Conservation (phyloP, 805 yeast species). For the Kodamaea sagamina region DNA sequence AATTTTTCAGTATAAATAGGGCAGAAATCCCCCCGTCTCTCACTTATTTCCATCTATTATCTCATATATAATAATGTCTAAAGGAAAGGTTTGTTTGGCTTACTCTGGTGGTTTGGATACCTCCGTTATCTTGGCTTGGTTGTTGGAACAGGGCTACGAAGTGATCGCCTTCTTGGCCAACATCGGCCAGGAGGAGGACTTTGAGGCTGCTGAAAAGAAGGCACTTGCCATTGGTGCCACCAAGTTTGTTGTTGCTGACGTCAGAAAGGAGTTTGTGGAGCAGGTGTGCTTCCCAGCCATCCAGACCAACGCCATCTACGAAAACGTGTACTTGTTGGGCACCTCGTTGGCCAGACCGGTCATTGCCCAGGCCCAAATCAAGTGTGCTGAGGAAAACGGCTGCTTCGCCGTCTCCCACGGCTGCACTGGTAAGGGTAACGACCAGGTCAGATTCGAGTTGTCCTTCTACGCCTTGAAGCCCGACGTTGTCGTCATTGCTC, state of each 20-base stretch:
- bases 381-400: slow-evolving; percentile 95
- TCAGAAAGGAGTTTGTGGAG: slow-evolving; percentile 92
- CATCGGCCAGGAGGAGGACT: slow-evolving; percentile 99
- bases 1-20: slow-evolving; percentile 21
- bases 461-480: slow-evolving; percentile 98
- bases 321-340: slow-evolving; percentile 94
- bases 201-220: slow-evolving; percentile 93
- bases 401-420: slow-evolving; percentile 99
- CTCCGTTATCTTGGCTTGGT: slow-evolving; percentile 97
- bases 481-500: slow-evolving; percentile 94
- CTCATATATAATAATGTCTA: slow-evolving; percentile 60
- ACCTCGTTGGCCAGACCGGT: slow-evolving; percentile 99
- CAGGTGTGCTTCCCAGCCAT: slow-evolving; percentile 94
- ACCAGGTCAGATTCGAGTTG: slow-evolving; percentile 97
- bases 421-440: slow-evolving; percentile 99
- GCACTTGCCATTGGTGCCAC: slow-evolving; percentile 97
- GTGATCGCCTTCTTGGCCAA: slow-evolving; percentile 98
- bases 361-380: slow-evolving; percentile 96
- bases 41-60: slow-evolving; percentile 10
- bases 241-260: slow-evolving; percentile 91
- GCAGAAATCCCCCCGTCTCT: slow-evolving; percentile 15
- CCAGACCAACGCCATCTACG: slow-evolving; percentile 96
- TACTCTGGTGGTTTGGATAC: slow-evolving; percentile 99
- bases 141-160: slow-evolving; percentile 96
- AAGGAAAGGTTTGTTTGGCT: slow-evolving; percentile 98